phyloP scores from a whole-genome alignment of 495 filamentous ascomycete species.

The Daldinia loculata region DNA sequence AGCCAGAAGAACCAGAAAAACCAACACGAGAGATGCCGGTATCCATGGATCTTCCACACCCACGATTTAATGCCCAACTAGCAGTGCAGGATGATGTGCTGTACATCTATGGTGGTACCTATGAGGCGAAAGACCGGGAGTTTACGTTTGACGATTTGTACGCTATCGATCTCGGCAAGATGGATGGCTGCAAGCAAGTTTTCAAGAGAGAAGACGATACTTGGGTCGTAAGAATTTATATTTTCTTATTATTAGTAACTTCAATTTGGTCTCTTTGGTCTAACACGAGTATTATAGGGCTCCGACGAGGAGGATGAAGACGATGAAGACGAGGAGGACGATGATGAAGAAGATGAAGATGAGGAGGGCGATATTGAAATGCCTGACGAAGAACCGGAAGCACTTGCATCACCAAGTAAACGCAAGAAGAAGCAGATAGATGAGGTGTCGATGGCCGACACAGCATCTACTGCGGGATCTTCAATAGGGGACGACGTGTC shows the following conservation, averaged over 20 bases:
- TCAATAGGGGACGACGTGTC: slow-evolving; percentile 56
- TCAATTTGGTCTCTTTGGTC: neutral
- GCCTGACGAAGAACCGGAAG: slow-evolving; percentile 47
- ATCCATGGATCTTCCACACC: slow-evolving; percentile 82
- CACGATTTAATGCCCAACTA: slow-evolving; percentile 86
- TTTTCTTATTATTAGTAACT: neutral
- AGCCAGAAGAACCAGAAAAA: slow-evolving; percentile 58
- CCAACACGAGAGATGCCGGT: slow-evolving; percentile 62
- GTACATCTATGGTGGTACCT: slow-evolving; percentile 94
- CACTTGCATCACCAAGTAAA: slow-evolving; percentile 53
- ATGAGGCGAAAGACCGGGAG: slow-evolving; percentile 92
- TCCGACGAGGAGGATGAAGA: slow-evolving; percentile 79
- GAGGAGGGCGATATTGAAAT: slow-evolving; percentile 65
- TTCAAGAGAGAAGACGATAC: slow-evolving; percentile 85
- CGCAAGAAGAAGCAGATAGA: slow-evolving; percentile 59
- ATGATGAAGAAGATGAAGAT: slow-evolving; percentile 72
- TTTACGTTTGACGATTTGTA: slow-evolving; percentile 95
- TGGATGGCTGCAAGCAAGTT: slow-evolving; percentile 90
- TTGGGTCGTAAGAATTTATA: slow-evolving; percentile 69
- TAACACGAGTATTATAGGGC: slow-evolving; percentile 51
- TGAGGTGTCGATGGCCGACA: slow-evolving; percentile 48
- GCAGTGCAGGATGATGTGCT: slow-evolving; percentile 90
- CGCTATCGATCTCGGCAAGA: slow-evolving; percentile 86
- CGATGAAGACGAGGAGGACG: slow-evolving; percentile 72
- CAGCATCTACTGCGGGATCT: slow-evolving; percentile 42